Percentiles rank a stretch among this genome's conserved stretches.
Evolutionary conservation across 306 rosid genomes (phyloP).

Genomic region (Gleditsia sinensis): DNA sequence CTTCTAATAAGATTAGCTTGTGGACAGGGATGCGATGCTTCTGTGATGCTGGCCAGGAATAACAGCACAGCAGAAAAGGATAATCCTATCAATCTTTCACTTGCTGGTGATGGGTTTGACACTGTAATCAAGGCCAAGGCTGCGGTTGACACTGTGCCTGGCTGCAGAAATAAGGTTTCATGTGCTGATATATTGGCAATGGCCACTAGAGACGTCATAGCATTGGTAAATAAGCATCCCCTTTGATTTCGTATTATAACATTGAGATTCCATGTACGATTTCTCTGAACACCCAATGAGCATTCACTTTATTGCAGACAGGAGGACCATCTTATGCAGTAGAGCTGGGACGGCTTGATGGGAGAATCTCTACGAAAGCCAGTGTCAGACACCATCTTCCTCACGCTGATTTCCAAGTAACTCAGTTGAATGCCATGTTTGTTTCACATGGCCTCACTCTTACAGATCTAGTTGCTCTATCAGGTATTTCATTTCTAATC

Average conservation of each 20-base stretch:
- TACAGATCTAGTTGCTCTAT: conserved; percentile 72
- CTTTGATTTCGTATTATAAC: conserved; percentile 1
- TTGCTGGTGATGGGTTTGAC: conserved; percentile 94
- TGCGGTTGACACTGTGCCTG: conserved; percentile 67
- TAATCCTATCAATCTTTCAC: conserved; percentile 60
- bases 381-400: conserved; percentile 72
- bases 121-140: conserved; percentile 87
- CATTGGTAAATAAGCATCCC: conserved; percentile 52
- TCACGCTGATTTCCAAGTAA: conserved; percentile 51
- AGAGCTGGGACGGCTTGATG: conserved; percentile 82
- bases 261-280: background rate
- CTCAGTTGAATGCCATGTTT: conserved; percentile 56
- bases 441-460: conserved; percentile 66
- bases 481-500: conserved; percentile 54
- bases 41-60: conserved; percentile 62
- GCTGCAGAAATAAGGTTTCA: conserved; percentile 77
- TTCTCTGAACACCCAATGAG: background rate
- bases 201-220: conserved; percentile 79
- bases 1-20: background rate
- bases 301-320: conserved; percentile 51
- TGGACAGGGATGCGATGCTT: conserved; percentile 91
- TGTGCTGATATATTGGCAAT: conserved; percentile 94
- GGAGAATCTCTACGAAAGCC: conserved; percentile 59
- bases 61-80: conserved; percentile 67
- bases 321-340: conserved; percentile 85